Evolutionary conservation across 495 filamentous ascomycete genomes (phyloP).

Genomic region (Xeromyces bisporus): DNA sequence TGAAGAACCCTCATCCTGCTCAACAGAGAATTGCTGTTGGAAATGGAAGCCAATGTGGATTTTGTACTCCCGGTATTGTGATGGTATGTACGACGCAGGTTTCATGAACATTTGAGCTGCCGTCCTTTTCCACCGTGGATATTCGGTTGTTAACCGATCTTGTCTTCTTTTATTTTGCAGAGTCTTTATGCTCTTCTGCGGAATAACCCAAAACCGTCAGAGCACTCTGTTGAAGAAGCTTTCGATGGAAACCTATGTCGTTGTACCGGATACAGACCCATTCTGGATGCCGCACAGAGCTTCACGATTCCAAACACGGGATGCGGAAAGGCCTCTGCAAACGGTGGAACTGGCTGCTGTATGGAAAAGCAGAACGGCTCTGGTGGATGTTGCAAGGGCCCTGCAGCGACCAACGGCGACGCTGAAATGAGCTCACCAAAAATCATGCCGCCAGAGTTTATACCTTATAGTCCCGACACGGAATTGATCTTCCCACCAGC

Average conservation of each 20-base stretch:
- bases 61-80: conserved; percentile 94
- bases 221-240: conserved; percentile 68
- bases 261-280: conserved; percentile 89
- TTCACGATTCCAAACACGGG: conserved; percentile 13
- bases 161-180: conserved; percentile 55
- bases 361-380: conserved; percentile 31
- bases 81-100: conserved; percentile 66
- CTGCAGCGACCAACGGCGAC: conserved; percentile 5
- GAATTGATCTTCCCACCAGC: conserved; percentile 87
- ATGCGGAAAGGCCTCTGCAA: conserved; percentile 26
- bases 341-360: conserved; percentile 37
- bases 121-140: too few relatives aligned
- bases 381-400: conserved; percentile 23
- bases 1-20: conserved; percentile 70
- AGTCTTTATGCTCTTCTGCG: conserved; percentile 48
- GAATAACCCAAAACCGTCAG: conserved; percentile 52
- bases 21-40: conserved; percentile 73
- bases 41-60: conserved; percentile 52
- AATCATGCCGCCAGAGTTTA: conserved; percentile 45
- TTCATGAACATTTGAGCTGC: too few relatives aligned
- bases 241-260: conserved; percentile 94
- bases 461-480: conserved; percentile 81
- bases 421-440: conserved; percentile 10
- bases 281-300: conserved; percentile 67
- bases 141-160: not conserved